These are phyloP conservation scores for Hypoxylon sp. DNA, from an alignment of 2,329 filamentous ascomycete species.

Conservation along the genomic window DNA sequence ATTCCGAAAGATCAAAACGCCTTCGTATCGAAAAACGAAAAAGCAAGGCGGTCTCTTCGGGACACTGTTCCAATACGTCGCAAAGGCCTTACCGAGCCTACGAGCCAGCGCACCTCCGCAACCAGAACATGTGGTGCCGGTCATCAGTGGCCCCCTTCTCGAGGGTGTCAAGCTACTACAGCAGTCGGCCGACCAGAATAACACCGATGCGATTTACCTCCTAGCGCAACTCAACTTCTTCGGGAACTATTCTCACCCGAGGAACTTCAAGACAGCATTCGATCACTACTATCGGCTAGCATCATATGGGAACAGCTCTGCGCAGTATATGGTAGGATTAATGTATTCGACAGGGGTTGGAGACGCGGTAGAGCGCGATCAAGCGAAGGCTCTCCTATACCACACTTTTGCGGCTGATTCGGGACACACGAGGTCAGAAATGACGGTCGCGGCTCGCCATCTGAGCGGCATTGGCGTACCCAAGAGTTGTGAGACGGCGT, in stretches of 20 bases:
- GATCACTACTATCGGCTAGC: constrained; percentile 85
- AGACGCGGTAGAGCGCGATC: constrained; percentile 83
- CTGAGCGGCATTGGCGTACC: constrained; percentile 87
- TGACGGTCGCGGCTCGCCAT: constrained; percentile 92
- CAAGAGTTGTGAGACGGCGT: constrained; percentile 87
- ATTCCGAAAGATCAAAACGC: constrained; percentile 65
- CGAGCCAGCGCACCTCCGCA: constrained; percentile 64
- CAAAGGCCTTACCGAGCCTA: constrained; percentile 66
- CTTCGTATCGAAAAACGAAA: constrained; percentile 61
- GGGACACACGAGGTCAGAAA: constrained; percentile 88
- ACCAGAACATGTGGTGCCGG: constrained; percentile 56
- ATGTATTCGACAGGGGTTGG: constrained; percentile 96
- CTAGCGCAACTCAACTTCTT: constrained; percentile 97
- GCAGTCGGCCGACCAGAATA: constrained; percentile 68
- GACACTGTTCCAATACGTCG: constrained; percentile 60
- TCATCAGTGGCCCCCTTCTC: constrained; percentile 62
- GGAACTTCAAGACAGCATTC: constrained; percentile 85
- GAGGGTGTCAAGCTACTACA: constrained; percentile 69
- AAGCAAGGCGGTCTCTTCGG: constrained; percentile 63
- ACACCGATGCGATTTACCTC: constrained; percentile 88
- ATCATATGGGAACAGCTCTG: constrained; percentile 86
- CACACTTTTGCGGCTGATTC: constrained; percentile 92
- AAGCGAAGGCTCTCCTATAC: constrained; percentile 92
- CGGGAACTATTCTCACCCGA: constrained; percentile 90
- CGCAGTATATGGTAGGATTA: constrained; percentile 94